A percentile compares a stretch with the other conserved stretches of the same genome.
Conservation (phyloP, 1,284 basidiomycete species). For the Ustilago crameri region DNA sequence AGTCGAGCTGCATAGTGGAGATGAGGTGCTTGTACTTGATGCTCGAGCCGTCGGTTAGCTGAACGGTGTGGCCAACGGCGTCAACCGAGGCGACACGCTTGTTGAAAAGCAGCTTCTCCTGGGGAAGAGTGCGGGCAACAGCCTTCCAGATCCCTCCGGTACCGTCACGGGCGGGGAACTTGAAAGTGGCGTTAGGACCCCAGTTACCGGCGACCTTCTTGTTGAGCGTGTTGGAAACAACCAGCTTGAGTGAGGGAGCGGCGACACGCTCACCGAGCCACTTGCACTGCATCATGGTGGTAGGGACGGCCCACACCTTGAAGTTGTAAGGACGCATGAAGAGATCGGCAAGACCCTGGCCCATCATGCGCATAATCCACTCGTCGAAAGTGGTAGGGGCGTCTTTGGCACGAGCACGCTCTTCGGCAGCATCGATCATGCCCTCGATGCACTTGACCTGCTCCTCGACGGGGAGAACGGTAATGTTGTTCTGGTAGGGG, state of each 20-base stretch:
- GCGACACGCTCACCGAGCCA: slow-evolving; percentile 73
- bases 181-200: slow-evolving; percentile 73
- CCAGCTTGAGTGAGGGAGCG: slow-evolving; percentile 71
- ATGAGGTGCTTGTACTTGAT: slow-evolving; percentile 71
- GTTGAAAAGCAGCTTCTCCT: slow-evolving; percentile 69
- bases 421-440: slow-evolving; percentile 70
- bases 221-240: slow-evolving; percentile 71
- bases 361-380: slow-evolving; percentile 73
- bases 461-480: slow-evolving; percentile 71
- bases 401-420: slow-evolving; percentile 66
- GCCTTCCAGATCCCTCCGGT: slow-evolving; percentile 73
- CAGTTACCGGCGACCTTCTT: slow-evolving; percentile 72
- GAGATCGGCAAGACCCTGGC: slow-evolving; percentile 71
- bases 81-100: slow-evolving; percentile 69
- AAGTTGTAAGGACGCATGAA: slow-evolving; percentile 74
- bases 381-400: slow-evolving; percentile 70
- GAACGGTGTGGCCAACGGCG: slow-evolving; percentile 69
- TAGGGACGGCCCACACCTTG: slow-evolving; percentile 73
- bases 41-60: slow-evolving; percentile 69
- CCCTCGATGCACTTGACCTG: slow-evolving; percentile 72
- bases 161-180: slow-evolving; percentile 72
- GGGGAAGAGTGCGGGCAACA: slow-evolving; percentile 70
- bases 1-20: slow-evolving; percentile 71
- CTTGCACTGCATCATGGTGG: slow-evolving; percentile 72
- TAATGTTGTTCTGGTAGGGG: slow-evolving; percentile 72